A percentile compares a stretch with the other conserved stretches of the same genome.
Evolutionary conservation across 176 grass and related monocot species (phyloP).

Genomic region (Zea luxurians): DNA sequence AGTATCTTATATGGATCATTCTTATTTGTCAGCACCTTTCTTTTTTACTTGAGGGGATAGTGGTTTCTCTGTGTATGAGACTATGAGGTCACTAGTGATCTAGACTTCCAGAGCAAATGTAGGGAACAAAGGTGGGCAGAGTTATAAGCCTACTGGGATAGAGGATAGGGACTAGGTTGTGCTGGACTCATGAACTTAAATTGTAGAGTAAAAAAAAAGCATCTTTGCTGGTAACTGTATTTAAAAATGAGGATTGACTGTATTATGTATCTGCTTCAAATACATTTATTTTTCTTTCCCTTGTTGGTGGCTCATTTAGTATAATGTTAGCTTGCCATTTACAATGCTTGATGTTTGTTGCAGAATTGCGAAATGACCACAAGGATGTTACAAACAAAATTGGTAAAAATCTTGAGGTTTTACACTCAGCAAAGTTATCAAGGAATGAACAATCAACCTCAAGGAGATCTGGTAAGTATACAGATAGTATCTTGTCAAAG

Average conservation of each 20-base stretch:
- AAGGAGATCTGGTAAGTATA: slow-evolving; percentile 46
- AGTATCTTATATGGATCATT: not conserved
- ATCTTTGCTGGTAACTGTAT: not conserved
- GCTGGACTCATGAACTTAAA: not conserved
- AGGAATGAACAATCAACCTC: slow-evolving; percentile 40
- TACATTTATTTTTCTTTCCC: not conserved
- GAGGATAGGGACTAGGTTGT: not conserved
- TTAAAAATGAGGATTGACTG: not conserved
- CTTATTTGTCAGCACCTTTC: not conserved
- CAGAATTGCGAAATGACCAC: slow-evolving; percentile 76
- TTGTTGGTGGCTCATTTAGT: not conserved
- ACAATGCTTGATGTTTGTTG: slow-evolving; percentile 18
- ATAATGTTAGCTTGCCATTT: not conserved
- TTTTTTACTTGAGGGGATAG: not conserved
- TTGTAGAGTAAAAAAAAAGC: not conserved
- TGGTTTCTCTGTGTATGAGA: not conserved
- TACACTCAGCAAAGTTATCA: slow-evolving; percentile 71
- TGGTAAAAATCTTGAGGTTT: slow-evolving; percentile 70
- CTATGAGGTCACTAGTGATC: not conserved
- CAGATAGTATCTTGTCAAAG: not conserved
- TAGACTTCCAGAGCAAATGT: not conserved
- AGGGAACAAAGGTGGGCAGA: no score
- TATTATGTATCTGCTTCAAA: not conserved
- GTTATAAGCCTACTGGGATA: no score
- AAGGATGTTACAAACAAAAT: slow-evolving; percentile 77